Evolutionary conservation across 192 early-diverging fungal genomes (phyloP), one percentile per base, ranked within the genome.

Genomic region (Linnemannia schmuckeri): DNA sequence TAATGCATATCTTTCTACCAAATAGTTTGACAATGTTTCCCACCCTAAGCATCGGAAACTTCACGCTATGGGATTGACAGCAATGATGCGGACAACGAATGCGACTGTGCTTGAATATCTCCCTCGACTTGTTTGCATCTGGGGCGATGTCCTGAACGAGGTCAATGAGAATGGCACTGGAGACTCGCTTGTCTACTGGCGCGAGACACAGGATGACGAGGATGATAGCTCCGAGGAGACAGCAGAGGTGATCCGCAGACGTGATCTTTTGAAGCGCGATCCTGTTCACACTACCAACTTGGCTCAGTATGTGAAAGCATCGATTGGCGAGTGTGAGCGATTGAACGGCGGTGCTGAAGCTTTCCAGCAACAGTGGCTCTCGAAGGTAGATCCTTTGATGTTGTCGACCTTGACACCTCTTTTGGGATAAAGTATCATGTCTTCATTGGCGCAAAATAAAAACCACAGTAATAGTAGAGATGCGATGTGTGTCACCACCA

Each of bases 11-110:
- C 47, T 61, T 15, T 70, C 18, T 57, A n/a, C 9, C n/a, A 37
- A 6, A 47, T 75, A 96, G 95, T 96, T 94, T 91, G 96, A 97
- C 88, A 93, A 93, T 30, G 90, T 96, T 69, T 91, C 93, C 12
- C 94, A 96, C 71, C 88, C 92, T 18, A 93, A 93, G 69, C 90
- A 94, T 76, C 88, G 94, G 35, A 96, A 96, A 80, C 83, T 95
- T 27, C 88, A 88, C 76, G 92, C 92, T 9, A 94, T 96, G 89
- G 93, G 85, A 4, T 80, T 94, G 66, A 90, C 92, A 22, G 89
- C 92, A 18, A 79, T 96, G 72, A 88, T 92, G 9, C 74, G 88
- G 9, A 92, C 93, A 0, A 89, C 89, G 5, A 79, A 93, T 69
- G 85, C 91, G 22, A 41, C 80, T 2, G 88, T 94, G 0, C 52